Conservation (phyloP, 768 basidiomycete species). For the Lactarius quietus region DNA sequence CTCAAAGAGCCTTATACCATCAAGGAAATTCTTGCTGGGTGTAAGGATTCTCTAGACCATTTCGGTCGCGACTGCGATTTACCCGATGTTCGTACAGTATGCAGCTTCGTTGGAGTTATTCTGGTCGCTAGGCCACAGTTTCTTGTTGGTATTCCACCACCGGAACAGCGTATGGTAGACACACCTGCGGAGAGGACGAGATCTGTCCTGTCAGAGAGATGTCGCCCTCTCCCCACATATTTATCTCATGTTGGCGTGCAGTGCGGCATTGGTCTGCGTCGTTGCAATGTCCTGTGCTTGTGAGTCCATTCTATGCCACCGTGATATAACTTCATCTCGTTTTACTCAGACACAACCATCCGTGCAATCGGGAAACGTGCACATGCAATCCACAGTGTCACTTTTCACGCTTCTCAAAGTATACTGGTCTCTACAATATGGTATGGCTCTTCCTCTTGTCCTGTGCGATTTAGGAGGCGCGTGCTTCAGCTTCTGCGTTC, state of each 20-base stretch:
- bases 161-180: slow-evolving; percentile 18
- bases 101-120: slow-evolving; percentile 71
- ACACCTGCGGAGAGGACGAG: slow-evolving; percentile 43
- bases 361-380: slow-evolving; percentile 75
- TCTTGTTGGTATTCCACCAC: slow-evolving; percentile 51
- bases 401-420: slow-evolving; percentile 60
- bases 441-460: slow-evolving; percentile 21
- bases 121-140: slow-evolving; percentile 76
- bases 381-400: slow-evolving; percentile 67
- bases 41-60: slow-evolving; percentile 32
- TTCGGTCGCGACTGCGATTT: background rate
- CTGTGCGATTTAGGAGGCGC: background rate
- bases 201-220: slow-evolving; percentile 52
- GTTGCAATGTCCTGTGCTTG: slow-evolving; percentile 64
- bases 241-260: slow-evolving; percentile 28
- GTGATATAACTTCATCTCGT: background rate
- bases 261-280: slow-evolving; percentile 64
- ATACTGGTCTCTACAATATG: slow-evolving; percentile 39
- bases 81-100: slow-evolving; percentile 39
- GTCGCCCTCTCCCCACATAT: background rate
- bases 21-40: slow-evolving; percentile 53
- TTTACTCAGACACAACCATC: slow-evolving; percentile 42
- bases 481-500: background rate
- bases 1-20: slow-evolving; percentile 56
- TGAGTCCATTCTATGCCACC: slow-evolving; percentile 35